Conservation (phyloP, 2,329 filamentous ascomycete genomes). For the Verticillium nubilum region DNA sequence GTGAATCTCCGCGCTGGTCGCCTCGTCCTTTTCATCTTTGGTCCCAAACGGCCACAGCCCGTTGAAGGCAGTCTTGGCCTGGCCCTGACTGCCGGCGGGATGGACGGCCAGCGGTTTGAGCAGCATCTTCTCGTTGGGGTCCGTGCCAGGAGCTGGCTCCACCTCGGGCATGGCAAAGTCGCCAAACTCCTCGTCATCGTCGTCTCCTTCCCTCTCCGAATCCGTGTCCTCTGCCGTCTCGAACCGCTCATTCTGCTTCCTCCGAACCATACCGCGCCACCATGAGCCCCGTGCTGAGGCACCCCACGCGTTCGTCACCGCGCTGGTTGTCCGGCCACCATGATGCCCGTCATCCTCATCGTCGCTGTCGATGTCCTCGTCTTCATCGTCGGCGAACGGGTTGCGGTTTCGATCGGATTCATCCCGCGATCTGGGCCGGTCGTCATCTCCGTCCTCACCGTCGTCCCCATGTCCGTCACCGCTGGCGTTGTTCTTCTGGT, state of each 20-base stretch:
- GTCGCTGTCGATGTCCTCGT: conserved; percentile 42
- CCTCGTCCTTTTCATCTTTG: conserved; percentile 26
- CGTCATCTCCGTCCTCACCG: conserved; percentile 30
- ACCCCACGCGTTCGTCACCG: conserved; percentile 21
- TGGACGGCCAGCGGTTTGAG: conserved; percentile 51
- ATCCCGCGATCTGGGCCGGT: conserved; percentile 13
- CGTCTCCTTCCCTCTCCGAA: conserved; percentile 45
- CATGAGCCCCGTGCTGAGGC: conserved; percentile 34
- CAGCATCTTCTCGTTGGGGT: conserved; percentile 35
- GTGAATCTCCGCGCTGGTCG: conserved; percentile 6
- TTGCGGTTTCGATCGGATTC: conserved; percentile 31
- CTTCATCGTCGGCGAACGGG: conserved; percentile 54
- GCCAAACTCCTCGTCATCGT: conserved; percentile 59
- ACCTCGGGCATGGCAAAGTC: conserved; percentile 63
- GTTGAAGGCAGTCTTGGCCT: conserved; percentile 34
- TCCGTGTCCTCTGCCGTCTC: conserved; percentile 39
- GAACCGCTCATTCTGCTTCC: conserved; percentile 23
- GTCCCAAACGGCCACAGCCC: conserved; percentile 56
- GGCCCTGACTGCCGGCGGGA: conserved; percentile 31
- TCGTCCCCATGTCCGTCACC: conserved; percentile 33
- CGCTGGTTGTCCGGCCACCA: conserved; percentile 2
- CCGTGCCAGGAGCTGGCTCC: conserved; percentile 21
- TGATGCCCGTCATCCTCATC: conserved; percentile 41
- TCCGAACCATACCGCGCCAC: conserved; percentile 38
- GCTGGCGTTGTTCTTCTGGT: conserved; percentile 56